Evolutionary conservation across 108 stramenopile genomes (phyloP).

Genomic region (Skeletonema tropicum): DNA sequence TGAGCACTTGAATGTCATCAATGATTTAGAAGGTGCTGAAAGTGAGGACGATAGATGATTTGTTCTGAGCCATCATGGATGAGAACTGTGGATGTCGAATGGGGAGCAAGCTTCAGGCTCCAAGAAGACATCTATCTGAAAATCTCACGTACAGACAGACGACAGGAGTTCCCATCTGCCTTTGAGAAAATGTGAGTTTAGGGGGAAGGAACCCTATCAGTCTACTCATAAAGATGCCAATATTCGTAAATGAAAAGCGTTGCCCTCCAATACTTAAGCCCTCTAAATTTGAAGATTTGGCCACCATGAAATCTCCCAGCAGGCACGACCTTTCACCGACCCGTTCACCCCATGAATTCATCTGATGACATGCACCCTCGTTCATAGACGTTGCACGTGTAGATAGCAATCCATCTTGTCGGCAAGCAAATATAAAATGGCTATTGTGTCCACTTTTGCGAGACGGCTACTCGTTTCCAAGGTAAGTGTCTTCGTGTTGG

Average conservation of each 20-base stretch:
- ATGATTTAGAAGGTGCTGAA: too few relatives aligned
- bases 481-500: background rate
- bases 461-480: constrained; percentile 6
- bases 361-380: background rate
- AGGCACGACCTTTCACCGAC: too few relatives aligned
- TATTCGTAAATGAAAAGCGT: background rate
- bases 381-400: constrained; percentile 5
- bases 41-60: too few relatives aligned
- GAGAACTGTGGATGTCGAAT: too few relatives aligned
- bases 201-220: background rate
- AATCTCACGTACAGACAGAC: too few relatives aligned
- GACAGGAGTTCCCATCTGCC: too few relatives aligned
- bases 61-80: too few relatives aligned
- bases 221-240: background rate
- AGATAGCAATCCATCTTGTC: constrained; percentile 2
- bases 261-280: background rate
- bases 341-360: background rate
- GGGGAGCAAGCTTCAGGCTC: too few relatives aligned
- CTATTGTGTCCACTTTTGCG: constrained; percentile 8
- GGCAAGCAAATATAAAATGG: constrained; percentile 2
- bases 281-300: background rate
- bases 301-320: background rate
- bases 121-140: too few relatives aligned
- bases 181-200: background rate
- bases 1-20: too few relatives aligned